Conservation (phyloP, 805 yeast species). For the Pichia sporocuriosa region DNA sequence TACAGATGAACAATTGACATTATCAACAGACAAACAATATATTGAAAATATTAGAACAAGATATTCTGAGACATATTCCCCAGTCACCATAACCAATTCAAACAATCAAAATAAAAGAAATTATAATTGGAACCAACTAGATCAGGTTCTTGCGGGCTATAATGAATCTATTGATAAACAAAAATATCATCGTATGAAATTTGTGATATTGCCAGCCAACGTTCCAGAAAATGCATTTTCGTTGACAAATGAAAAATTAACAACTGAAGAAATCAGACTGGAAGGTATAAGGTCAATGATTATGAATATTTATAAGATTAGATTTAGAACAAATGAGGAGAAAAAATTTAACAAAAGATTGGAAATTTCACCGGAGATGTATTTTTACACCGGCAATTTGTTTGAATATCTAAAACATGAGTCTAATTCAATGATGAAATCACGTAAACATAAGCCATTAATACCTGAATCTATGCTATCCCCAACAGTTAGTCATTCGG, state of each 20-base stretch:
- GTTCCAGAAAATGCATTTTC: constrained; percentile 47
- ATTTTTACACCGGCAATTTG: constrained; percentile 82
- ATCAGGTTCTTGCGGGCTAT: constrained; percentile 87
- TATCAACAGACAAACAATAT: constrained; percentile 30
- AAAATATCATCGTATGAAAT: constrained; percentile 62
- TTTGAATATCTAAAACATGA: constrained; percentile 49
- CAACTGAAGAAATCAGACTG: constrained; percentile 82
- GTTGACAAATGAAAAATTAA: constrained; percentile 49
- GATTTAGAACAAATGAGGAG: constrained; percentile 40
- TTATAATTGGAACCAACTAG: constrained; percentile 87
- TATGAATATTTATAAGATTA: constrained; percentile 52
- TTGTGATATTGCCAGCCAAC: constrained; percentile 79
- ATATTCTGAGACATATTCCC: constrained; percentile 60
- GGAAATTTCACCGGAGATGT: constrained; percentile 64
- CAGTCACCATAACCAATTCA: constrained; percentile 50
- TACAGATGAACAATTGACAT: constrained; percentile 13
- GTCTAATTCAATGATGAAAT: constrained; percentile 12
- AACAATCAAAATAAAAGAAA: constrained; percentile 41
- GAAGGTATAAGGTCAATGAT: constrained; percentile 78
- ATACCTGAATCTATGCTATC: background rate
- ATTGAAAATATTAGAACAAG: constrained; percentile 65
- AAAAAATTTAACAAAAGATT: constrained; percentile 30
- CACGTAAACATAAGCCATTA: background rate
- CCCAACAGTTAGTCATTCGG: constrained; percentile 9
- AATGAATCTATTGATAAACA: constrained; percentile 59